phyloP scores from a whole-genome alignment of 345 rosid genomes.

The Brassica juncea region DNA sequence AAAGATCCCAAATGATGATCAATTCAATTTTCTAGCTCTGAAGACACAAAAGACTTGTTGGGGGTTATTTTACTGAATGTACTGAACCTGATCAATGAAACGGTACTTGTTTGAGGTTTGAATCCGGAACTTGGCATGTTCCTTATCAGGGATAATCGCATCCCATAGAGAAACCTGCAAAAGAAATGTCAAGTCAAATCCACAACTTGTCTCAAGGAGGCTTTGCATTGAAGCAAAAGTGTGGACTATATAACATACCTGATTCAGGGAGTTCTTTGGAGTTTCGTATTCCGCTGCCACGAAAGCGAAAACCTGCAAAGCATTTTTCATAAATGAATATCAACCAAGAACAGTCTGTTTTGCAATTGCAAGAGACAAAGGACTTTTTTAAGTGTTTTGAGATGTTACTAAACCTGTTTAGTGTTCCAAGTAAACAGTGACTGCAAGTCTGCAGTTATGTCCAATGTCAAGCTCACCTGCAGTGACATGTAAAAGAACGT shows the following conservation, averaged over 20 bases:
- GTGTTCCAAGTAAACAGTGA: constrained; percentile 97
- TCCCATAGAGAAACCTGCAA: constrained; percentile 94
- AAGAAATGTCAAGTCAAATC: background rate
- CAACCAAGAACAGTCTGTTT: background rate
- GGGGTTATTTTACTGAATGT: background rate
- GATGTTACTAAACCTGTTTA: constrained; percentile 63
- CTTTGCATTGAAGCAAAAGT: background rate
- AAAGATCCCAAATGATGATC: constrained; percentile 20
- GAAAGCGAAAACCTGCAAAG: constrained; percentile 74
- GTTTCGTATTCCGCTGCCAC: constrained; percentile 91
- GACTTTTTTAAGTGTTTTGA: background rate
- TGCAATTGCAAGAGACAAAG: background rate
- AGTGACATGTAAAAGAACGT: constrained; percentile 26
- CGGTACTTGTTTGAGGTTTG: constrained; percentile 85
- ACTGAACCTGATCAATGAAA: constrained; percentile 80
- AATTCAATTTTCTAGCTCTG: background rate
- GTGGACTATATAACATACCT: constrained; percentile 48
- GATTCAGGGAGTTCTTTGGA: constrained; percentile 75
- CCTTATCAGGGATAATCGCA: constrained; percentile 79
- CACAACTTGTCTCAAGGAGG: background rate
- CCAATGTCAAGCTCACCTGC: constrained; percentile 91
- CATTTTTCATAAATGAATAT: background rate
- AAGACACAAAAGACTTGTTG: background rate
- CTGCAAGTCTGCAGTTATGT: constrained; percentile 82
- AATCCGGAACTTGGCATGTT: constrained; percentile 76